Percentiles rank a stretch among this genome's conserved stretches.
Conservation (phyloP, 176 grass and related monocot species). For the Hsuehochloa calcarea region DNA sequence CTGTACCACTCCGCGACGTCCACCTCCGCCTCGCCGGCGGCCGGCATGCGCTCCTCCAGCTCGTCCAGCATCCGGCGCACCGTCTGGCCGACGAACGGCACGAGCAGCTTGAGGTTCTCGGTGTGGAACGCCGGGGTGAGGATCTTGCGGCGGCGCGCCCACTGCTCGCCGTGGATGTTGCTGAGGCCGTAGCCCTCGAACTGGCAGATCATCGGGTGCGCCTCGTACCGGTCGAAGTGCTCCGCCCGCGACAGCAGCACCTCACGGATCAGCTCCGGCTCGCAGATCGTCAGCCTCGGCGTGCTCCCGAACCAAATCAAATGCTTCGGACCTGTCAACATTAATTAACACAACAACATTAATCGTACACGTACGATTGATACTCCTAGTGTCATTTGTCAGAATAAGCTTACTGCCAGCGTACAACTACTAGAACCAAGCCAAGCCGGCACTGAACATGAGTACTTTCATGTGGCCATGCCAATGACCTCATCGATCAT, state of each 20-base stretch:
- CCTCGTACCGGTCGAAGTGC: conserved; percentile 86
- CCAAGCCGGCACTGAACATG: conserved; percentile 13
- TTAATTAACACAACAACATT: not conserved
- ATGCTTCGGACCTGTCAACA: conserved; percentile 61
- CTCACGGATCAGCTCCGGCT: conserved; percentile 84
- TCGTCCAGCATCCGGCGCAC: conserved; percentile 66
- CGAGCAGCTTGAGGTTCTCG: conserved; percentile 75
- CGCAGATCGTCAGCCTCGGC: conserved; percentile 59
- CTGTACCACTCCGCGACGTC: conserved; percentile 70
- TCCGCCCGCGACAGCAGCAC: conserved; percentile 70
- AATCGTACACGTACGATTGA: no score
- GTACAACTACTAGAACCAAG: not conserved
- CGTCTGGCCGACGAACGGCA: conserved; percentile 64
- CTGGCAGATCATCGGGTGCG: conserved; percentile 78
- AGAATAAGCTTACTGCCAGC: not conserved
- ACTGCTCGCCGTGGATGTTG: conserved; percentile 71
- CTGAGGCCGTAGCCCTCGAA: conserved; percentile 84
- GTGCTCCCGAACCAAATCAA: conserved; percentile 87
- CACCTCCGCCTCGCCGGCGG: conserved; percentile 65
- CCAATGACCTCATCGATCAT: not conserved
- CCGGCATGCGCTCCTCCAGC: conserved; percentile 18
- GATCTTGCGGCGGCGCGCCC: conserved; percentile 72
- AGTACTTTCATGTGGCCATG: conserved; percentile 25
- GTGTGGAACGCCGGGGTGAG: conserved; percentile 75
- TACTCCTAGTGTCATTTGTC: not conserved